Evolutionary conservation across 371 early-diverging fungal species (phyloP).

Genomic region (Circinella minor): DNA sequence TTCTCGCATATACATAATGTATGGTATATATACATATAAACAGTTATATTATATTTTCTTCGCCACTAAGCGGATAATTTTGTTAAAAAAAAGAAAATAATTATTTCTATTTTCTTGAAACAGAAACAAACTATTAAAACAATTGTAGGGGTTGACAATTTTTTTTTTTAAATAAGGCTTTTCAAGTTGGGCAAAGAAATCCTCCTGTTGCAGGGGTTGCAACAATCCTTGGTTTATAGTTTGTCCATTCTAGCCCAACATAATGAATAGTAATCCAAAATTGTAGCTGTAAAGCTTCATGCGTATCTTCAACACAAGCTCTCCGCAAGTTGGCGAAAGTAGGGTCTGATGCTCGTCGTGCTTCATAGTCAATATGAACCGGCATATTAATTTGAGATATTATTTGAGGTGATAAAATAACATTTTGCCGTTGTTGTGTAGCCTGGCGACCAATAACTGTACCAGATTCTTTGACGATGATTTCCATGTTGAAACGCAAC

Average conservation of each 20-base stretch:
- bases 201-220: slow-evolving; percentile 31
- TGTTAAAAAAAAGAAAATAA: no score
- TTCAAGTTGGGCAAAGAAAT: slow-evolving; percentile 23
- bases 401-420: slow-evolving; percentile 13
- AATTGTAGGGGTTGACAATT: no score
- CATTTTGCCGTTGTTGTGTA: slow-evolving; percentile 9
- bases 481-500: slow-evolving; percentile 24
- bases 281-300: slow-evolving; percentile 28
- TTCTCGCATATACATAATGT: no score
- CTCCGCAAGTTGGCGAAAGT: slow-evolving; percentile 32
- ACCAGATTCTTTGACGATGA: slow-evolving; percentile 32
- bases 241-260: slow-evolving; percentile 35
- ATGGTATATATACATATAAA: no score
- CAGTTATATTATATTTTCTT: no score
- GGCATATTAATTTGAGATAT: slow-evolving; percentile 36
- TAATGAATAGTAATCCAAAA: slow-evolving; percentile 40
- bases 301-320: slow-evolving; percentile 27
- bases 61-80: no score
- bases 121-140: no score
- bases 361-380: slow-evolving; percentile 37
- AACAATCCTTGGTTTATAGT: slow-evolving; percentile 36
- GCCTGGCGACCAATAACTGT: slow-evolving; percentile 26
- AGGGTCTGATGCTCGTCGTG: slow-evolving; percentile 32
- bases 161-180: no score
- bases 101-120: no score